These are phyloP conservation scores for Neofusicoccum parvum DNA, from an alignment of 2,329 filamentous ascomycete species.

Conservation along the genomic window DNA sequence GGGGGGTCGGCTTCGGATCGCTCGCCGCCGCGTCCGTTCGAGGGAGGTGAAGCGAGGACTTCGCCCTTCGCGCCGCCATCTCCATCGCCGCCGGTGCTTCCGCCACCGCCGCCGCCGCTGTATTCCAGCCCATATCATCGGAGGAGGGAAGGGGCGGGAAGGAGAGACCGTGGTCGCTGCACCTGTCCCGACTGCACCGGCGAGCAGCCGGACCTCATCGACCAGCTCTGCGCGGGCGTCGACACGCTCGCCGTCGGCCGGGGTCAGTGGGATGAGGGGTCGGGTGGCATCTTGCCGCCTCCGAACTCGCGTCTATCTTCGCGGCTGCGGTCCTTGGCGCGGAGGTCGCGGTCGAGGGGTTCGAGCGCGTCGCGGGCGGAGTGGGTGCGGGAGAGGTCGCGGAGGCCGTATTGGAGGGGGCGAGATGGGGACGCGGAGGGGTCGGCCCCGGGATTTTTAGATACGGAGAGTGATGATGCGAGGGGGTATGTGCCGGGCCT, in stretches of 20 bases:
- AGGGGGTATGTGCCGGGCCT: background rate
- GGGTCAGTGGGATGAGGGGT: background rate
- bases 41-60: no score
- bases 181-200: background rate
- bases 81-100: background rate
- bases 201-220: background rate
- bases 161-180: background rate
- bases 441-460: background rate
- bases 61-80: background rate
- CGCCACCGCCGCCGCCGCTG: background rate
- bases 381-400: background rate
- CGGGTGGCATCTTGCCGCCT: no score
- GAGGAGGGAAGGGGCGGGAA: background rate
- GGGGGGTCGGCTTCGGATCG: no score
- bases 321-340: background rate
- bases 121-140: background rate
- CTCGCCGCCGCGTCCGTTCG: no score
- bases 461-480: background rate
- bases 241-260: background rate
- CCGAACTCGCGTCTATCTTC: background rate
- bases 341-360: background rate
- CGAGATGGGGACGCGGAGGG: background rate
- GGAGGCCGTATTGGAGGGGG: background rate
- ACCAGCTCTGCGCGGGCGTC: background rate
- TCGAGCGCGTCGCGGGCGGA: no score